Evolutionary conservation across 176 grass and related monocot genomes (phyloP).

Genomic region (Aegilops sharonensis): DNA sequence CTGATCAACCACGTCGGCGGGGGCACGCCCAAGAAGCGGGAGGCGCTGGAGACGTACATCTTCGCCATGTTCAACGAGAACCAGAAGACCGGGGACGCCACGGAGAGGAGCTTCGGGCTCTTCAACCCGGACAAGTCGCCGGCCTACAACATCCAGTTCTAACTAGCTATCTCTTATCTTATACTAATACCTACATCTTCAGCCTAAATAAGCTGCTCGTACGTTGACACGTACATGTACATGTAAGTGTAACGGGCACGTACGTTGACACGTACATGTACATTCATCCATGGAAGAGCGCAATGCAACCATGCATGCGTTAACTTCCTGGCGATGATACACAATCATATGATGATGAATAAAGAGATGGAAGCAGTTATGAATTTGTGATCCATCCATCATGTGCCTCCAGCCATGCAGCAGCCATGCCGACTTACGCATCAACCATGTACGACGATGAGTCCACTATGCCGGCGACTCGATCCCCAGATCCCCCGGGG

Average conservation of each 20-base stretch:
- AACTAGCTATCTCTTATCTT: too few species aligned
- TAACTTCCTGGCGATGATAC: background rate
- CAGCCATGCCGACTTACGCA: background rate
- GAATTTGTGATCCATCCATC: background rate
- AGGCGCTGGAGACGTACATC: constrained; percentile 38
- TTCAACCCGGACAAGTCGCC: constrained; percentile 43
- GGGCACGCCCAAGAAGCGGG: constrained; percentile 48
- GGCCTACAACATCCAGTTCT: constrained; percentile 43
- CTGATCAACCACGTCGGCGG: constrained; percentile 40
- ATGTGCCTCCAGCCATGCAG: background rate
- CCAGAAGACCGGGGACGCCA: constrained; percentile 33
- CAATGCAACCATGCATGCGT: background rate
- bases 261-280: background rate
- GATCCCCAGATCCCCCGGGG: too few species aligned
- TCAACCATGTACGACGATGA: background rate
- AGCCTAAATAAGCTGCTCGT: background rate
- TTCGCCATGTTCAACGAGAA: constrained; percentile 85
- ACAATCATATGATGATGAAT: background rate
- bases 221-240: background rate
- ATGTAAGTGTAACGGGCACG: background rate
- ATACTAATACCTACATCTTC: background rate
- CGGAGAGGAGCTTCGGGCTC: constrained; percentile 53
- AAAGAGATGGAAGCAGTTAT: background rate
- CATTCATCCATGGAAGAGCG: background rate
- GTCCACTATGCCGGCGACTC: too few species aligned